A percentile compares a stretch with the other conserved stretches of the same genome.
Evolutionary conservation across 805 yeast genomes (phyloP).

Genomic region (Candida sanyiensis): DNA sequence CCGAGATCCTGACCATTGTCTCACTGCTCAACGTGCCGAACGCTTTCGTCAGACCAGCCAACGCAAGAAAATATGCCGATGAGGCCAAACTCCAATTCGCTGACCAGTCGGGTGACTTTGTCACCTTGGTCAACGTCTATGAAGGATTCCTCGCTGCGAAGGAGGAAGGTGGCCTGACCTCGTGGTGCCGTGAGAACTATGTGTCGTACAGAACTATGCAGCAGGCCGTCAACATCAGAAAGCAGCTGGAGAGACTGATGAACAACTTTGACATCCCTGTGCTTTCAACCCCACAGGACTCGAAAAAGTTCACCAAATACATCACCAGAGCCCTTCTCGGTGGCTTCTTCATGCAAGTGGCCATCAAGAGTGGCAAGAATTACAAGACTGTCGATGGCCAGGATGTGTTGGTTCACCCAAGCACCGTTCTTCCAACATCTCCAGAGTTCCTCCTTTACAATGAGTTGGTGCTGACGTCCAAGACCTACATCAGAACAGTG

Average conservation of each 20-base stretch:
- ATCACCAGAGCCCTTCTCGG: conserved; percentile 80
- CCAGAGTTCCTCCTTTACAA: conserved; percentile 93
- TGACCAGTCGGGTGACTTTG: conserved; percentile 92
- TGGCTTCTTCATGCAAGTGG: conserved; percentile 99
- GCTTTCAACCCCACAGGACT: conserved; percentile 60
- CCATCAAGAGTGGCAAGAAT: conserved; percentile 86
- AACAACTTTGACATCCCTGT: conserved; percentile 70
- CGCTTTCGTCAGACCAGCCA: conserved; percentile 90
- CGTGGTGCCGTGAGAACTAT: conserved; percentile 92
- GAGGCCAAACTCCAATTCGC: conserved; percentile 84
- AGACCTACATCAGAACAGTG: conserved; percentile 91
- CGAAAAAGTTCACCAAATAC: conserved; percentile 65
- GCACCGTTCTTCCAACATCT: conserved; percentile 82
- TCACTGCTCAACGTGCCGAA: conserved; percentile 90
- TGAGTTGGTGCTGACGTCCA: conserved; percentile 89
- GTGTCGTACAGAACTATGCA: conserved; percentile 77
- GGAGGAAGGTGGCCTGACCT: conserved; percentile 59
- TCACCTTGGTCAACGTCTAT: conserved; percentile 82
- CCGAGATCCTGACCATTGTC: conserved; percentile 82
- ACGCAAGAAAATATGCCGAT: conserved; percentile 84
- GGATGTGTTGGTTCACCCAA: conserved; percentile 91
- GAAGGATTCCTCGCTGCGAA: conserved; percentile 77
- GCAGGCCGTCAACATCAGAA: conserved; percentile 82
- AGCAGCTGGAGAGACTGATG: conserved; percentile 81
- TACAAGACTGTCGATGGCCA: conserved; percentile 93